Base-by-base conservation (phyloP, 345 rosid genomes). In the Melaleuca alternifolia region DNA sequence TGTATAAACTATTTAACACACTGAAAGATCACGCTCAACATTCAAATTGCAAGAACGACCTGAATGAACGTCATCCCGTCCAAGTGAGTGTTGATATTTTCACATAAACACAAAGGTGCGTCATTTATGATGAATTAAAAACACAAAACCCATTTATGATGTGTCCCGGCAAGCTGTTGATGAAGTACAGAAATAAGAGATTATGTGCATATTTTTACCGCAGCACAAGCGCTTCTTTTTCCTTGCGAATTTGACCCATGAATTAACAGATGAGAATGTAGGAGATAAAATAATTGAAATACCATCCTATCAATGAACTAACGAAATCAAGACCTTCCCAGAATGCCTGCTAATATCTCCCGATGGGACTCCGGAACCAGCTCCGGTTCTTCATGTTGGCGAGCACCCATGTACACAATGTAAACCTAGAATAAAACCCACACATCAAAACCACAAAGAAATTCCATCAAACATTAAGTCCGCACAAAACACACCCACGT, bases 391-490 rank as follows among this genome's bases (percentile, higher is more conserved):
- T 88, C 89, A 65, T 87, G 75, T 50, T 48, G 83, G 71, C 56
- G 89, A 14, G 89, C 91, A 51, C 95, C 95, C 93, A 91, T 88
- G 65, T 92, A 92, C 51, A 92, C 94, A 82, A 93, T 91, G 87
- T 93, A 89, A 83, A 87, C 93, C 95, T 93, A 89, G 46, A 33
- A 24, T 23, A 65, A 33, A 65, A 65, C 77, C 77, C 77, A 33
- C 46, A 33, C 4, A 16, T 33, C 11, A 65, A 33, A 65, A 65
- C 77, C 77, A 65, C 77, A 33, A 9, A 33, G 77, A 33, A 33
- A 65, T 65, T 33, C 77, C 77, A 37, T 65, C 77, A 37, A 65
- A 65, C 77, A 20, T 1, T 18, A 9, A 65, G 77, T 65, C 23
- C 30, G 46, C 77, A 65, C 46, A 65, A 16, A 65, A 65, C 33